Evolutionary conservation across 768 basidiomycete genomes (phyloP).

Genomic region (Auricularia heimuer): DNA sequence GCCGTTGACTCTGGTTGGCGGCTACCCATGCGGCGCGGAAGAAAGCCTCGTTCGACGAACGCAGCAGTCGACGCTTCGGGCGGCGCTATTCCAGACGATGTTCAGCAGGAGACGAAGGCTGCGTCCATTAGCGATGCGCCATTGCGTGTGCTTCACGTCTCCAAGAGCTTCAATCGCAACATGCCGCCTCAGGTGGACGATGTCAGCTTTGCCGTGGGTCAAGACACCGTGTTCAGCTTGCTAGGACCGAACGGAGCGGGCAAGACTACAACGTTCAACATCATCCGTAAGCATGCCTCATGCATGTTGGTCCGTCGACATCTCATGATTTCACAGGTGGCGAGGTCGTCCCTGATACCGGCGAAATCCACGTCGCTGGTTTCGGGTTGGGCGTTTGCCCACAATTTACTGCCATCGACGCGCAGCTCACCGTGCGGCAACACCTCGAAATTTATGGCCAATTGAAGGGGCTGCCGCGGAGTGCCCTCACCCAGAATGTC

Average conservation of each 20-base stretch:
- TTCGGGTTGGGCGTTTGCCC: conserved; percentile 72
- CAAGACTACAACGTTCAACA: conserved; percentile 62
- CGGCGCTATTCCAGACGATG: conserved; percentile 31
- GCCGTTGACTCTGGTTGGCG: conserved; percentile 64
- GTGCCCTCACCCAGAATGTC: conserved; percentile 43
- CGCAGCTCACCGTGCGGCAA: conserved; percentile 67
- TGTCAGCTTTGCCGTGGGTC: conserved; percentile 56
- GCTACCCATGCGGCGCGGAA: conserved; percentile 12
- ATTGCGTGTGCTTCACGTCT: conserved; percentile 51
- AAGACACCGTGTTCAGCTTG: conserved; percentile 58
- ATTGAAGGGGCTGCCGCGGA: conserved; percentile 50
- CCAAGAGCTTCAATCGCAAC: conserved; percentile 42
- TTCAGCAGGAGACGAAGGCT: conserved; percentile 42
- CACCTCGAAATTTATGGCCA: conserved; percentile 64
- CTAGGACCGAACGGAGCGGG: conserved; percentile 71
- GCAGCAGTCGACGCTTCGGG: conserved; percentile 10
- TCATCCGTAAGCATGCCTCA: conserved; percentile 38
- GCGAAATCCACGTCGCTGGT: conserved; percentile 65
- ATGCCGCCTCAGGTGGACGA: conserved; percentile 47
- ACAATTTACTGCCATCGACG: conserved; percentile 76
- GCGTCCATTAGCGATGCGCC: conserved; percentile 38
- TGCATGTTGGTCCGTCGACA: no score
- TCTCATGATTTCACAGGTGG: conserved; percentile 21
- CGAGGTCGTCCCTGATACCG: conserved; percentile 53
- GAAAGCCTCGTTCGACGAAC: conserved; percentile 26